These are phyloP conservation scores for Ganoderma boninense DNA, from an alignment of 1,284 basidiomycete genomes.

Conservation along the genomic window DNA sequence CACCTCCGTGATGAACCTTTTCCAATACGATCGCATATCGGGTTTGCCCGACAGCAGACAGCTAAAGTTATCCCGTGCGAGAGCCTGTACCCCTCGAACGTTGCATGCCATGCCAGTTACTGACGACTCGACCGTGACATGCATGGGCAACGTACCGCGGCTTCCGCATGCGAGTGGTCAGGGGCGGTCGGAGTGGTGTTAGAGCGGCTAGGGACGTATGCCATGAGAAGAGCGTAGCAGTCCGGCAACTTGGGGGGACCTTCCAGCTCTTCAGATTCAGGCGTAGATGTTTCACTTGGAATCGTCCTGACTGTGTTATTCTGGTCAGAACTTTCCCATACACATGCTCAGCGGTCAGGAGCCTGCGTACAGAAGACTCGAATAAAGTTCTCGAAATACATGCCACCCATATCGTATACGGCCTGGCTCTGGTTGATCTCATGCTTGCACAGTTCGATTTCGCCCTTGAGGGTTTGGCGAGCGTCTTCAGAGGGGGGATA, in stretches of 20 bases:
- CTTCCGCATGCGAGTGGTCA: background rate
- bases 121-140: background rate
- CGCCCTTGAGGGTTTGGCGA: background rate
- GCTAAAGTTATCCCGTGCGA: background rate
- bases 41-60: background rate
- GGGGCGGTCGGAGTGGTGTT: background rate
- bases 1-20: background rate
- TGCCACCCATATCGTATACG: background rate
- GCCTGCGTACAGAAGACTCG: background rate
- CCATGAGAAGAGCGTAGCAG: background rate
- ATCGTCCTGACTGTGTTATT: background rate
- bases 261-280: background rate
- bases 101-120: background rate
- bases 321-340: background rate
- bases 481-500: background rate
- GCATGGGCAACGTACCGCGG: background rate
- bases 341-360: background rate
- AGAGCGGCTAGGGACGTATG: background rate
- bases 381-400: background rate
- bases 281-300: background rate
- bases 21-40: background rate
- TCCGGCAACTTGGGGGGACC: background rate
- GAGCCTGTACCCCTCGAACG: background rate
- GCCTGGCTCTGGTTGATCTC: background rate
- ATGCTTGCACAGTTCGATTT: background rate